These are phyloP conservation scores for Hypoxylon sp. DNA, from an alignment of 2,329 filamentous ascomycete genomes.

Conservation along the genomic window DNA sequence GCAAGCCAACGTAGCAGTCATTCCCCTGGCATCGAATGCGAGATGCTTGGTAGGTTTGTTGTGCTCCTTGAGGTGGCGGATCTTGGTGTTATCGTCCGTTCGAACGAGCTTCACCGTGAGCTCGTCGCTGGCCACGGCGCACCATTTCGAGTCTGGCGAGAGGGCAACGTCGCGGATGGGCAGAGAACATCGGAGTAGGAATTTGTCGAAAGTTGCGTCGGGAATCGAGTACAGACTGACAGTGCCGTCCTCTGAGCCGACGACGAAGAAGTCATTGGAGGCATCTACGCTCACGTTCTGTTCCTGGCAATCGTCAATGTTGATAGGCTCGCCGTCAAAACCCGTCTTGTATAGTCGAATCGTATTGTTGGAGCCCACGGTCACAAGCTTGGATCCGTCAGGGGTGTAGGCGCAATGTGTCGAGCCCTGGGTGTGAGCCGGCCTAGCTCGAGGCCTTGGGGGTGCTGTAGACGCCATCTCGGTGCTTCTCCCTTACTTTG, in stretches of 20 bases:
- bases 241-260: constrained; percentile 93
- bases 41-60: constrained; percentile 89
- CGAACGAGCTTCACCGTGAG: constrained; percentile 89
- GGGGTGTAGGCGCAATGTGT: constrained; percentile 91
- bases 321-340: constrained; percentile 89
- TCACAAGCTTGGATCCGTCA: constrained; percentile 85
- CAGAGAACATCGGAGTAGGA: constrained; percentile 83
- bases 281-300: constrained; percentile 82
- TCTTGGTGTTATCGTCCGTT: constrained; percentile 76
- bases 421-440: constrained; percentile 82
- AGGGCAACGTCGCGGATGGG: constrained; percentile 87
- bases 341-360: constrained; percentile 92
- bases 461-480: constrained; percentile 52
- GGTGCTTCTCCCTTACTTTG: constrained; percentile 3
- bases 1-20: constrained; percentile 80
- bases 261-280: constrained; percentile 81
- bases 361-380: constrained; percentile 91
- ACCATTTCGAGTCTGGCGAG: constrained; percentile 83
- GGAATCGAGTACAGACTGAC: constrained; percentile 90
- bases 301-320: constrained; percentile 90
- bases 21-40: constrained; percentile 82
- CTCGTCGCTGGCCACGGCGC: constrained; percentile 96
- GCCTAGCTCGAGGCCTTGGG: constrained; percentile 66
- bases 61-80: constrained; percentile 84
- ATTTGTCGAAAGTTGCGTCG: constrained; percentile 76